Evolutionary conservation across 345 rosid species (phyloP), one percentile per base, ranked within the genome.

Genomic region (Gossypium anomalum): DNA sequence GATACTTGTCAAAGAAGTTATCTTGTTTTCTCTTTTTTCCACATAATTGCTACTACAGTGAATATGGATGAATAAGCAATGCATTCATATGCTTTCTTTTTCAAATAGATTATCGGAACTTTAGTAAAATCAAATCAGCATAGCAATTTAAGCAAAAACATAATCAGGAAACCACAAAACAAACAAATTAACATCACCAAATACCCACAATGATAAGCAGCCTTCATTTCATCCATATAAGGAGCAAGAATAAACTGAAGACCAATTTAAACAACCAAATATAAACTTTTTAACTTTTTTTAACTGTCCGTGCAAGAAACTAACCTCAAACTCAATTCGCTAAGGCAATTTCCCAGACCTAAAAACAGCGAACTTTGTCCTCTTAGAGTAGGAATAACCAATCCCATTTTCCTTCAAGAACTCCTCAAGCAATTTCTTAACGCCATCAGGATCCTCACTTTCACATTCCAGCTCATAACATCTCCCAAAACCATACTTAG

Each of bases 381-480:
- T 77, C 68, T 87, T 86, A 0, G 97, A 91, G 81, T 89, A 82
- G 44, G 79, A 73, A 70, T 82, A 92, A 27, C 71, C 86, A 8
- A 92, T 82, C 60, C 81, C 83, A 82, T 90, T 91, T 62, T 77
- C 84, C 19, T 82, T 85, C 75, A 91, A 82, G 67, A 91, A 84
- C 68, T 76, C 89, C 72, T 87, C 94, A 19, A 94, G 88, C 84
- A 84, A 67, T 22, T 41, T 82, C 87, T 89, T 92, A 23, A 79
- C 92, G 11, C 79, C 67, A 69, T 92, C 96, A 6, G 98, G 98
- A 75, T 91, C 89, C 51, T 43, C 85, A 22, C 78, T 89, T 82
- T 94, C 97, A 69, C 98, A 94, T 74, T 92, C 98, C 19, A 94
- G 75, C 85, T 92, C 98, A 58, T 85, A 94, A 53, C 85, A 86